Evolutionary conservation across 2,329 filamentous ascomycete species (phyloP), one percentile per base, ranked within the genome.

Genomic region (Coniochaeta sp.): DNA sequence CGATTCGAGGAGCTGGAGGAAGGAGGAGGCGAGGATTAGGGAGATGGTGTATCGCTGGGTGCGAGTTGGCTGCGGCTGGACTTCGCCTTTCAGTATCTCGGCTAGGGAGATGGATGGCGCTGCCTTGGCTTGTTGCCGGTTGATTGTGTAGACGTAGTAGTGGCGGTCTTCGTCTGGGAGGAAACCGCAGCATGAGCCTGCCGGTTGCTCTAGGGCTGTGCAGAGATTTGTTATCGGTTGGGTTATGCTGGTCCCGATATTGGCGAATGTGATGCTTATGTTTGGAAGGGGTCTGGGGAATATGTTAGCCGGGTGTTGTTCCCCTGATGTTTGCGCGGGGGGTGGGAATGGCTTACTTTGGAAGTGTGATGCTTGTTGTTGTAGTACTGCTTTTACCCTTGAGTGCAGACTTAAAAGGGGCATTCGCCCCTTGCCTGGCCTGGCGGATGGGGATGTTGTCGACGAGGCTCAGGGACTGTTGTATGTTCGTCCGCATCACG

Each of bases 1-100:
- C 0, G 61, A 57, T 3, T 57, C 56, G 0, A 60, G 49, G 0
- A 65, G 53, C 42, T 65, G 63, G 1, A 66, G 51, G 35, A 63
- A 63, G 1, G 60, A 63, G 0, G 61, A 64, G 2, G 61, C 58
- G 6, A 64, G 14, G 4, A 49, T 57, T 0, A 66, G 42, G 1
- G 63, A 55, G 1, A 65, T 38, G 0, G 46, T 31, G 30, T 57
- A 62, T 1, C 61, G 56, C 27, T 63, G 52, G n/a, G 48, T 35
- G 3, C 60, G 56, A 24, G 45, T 60, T 1, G 57, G 57, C 0
- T 20, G 27, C 6, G 49, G 53, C 2, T 40, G 49, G 0, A 53
- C 51, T 9, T 55, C 33, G 14, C 49, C 53, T 13, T 45, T 45
- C 2, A 61, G 30, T 18, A 60, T 57, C 7, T 55, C 48, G 13